phyloP scores from a whole-genome alignment of 208 protist genomes.

The Crithidia fasciculata region DNA sequence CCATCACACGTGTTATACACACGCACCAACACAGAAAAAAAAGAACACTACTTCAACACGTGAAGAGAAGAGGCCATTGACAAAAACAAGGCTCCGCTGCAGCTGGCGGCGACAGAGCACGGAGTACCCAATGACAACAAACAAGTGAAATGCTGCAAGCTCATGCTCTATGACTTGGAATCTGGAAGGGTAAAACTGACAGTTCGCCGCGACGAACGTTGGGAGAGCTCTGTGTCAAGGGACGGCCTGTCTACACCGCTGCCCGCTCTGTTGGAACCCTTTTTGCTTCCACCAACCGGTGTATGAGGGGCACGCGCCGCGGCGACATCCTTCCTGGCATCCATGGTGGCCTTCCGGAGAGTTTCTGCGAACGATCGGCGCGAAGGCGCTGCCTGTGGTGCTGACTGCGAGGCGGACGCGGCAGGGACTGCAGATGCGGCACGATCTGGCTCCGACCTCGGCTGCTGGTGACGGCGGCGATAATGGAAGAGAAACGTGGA shows the following conservation, averaged over 20 bases:
- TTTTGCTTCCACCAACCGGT: neutral
- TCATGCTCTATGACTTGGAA: neutral
- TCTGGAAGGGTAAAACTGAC: constrained; percentile 25
- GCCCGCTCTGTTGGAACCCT: neutral
- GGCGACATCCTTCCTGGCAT: neutral
- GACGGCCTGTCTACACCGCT: neutral
- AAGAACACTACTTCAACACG: no score
- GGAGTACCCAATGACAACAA: neutral
- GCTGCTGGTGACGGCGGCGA: neutral
- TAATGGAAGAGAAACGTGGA: neutral
- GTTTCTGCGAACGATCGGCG: constrained; percentile 12
- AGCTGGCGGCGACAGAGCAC: no score
- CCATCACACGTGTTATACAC: no score
- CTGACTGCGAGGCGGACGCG: neutral
- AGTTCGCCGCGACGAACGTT: constrained; percentile 11
- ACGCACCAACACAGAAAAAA: no score
- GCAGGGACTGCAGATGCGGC: neutral
- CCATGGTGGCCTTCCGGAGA: constrained; percentile 5
- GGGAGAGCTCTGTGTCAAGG: neutral
- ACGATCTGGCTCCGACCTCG: neutral
- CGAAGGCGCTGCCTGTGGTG: neutral
- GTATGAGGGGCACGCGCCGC: neutral
- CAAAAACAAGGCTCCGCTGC: no score
- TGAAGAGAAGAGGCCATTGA: no score
- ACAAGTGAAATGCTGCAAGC: neutral